Base-by-base conservation (phyloP, 1,284 basidiomycete genomes). In the Leccinum idahoense region DNA sequence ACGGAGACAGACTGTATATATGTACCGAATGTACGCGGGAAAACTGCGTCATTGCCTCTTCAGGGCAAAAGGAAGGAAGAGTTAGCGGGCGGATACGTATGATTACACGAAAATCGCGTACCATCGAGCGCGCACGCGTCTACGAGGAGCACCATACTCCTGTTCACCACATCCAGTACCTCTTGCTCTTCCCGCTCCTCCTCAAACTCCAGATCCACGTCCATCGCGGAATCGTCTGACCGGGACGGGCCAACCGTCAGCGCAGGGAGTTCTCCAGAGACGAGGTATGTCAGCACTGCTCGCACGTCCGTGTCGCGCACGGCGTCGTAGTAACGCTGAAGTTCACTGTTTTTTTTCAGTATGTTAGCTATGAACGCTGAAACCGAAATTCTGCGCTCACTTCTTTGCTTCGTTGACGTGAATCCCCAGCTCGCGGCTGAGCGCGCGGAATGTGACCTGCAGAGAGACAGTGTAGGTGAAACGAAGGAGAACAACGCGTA, bases 341-440 rank as follows among this genome's bases (percentile, higher is more conserved):
- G 79, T 69, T 86, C 85, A 68, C 89, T 92, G 55, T 58, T 18
- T 32, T 54, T 53, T 32, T 7, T n/a, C 18, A 14, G 23, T 11
- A 20, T 49, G 39, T 68, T 61, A 62, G 29, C 11, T 10, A 35
- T 37, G 11, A 49, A 20, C 18, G 46, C 46, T 26, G 53, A 29
- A 54, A 26, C 12, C 23, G 23, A 1, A 2, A 26, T 23, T 53
- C 8, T 10, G 15, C 2, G 5, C 83, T 70, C 66, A 90, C 89
- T 86, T 87, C 73, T 90, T 91, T 10, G 90, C 89, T 41, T 76
- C 74, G 70, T 90, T 89, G 66, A 91, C 88, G 69, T 91, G 87
- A 60, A 91, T 79, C 0, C 79, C 78, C 54, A 89, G 80, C 56
- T 82, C 82, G 65, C 88, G 82, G 70, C 89, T 91, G 59, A 92